Base-by-base conservation (phyloP, 1,284 basidiomycete species). In the Paramarasmius palmivorus region DNA sequence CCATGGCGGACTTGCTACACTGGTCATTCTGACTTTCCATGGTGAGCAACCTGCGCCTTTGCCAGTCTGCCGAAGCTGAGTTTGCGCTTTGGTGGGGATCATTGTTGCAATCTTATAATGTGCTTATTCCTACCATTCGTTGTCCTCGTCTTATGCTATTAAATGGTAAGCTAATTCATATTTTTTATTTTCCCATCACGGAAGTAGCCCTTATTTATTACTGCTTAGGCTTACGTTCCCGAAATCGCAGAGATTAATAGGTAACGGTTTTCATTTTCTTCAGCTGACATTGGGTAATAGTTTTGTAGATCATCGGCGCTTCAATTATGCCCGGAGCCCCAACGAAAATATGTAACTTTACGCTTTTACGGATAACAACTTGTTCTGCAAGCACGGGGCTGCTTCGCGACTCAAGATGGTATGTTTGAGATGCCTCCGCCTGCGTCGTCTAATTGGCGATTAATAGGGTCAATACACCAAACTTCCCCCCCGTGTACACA, bases 381-480 rank as follows among this genome's bases (percentile, higher is more conserved):
- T 15, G 23, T 42, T 6, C 8, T 23, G 9, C 38, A 23, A 9
- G 44, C 25, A 9, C 26, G 17, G 19, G 20, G 6, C 29, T 32
- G 7, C 29, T 32, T 12, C 29, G 29, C 6, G 29, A 32, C 12
- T 81, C 36, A 80, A 82, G 65, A 74, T 79, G 65, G 72, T 68
- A 29, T n/a, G 70, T 34, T 41, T 67, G 42, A 29, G 9, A 34
- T 19, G 36, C 40, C 10, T 48, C 20, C 26, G 47, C 34, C 8
- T 12, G 23, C 35, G 39, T 17, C 51, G n/a, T n/a, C 65, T 55
- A 14, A 36, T n/a, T 19, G 20, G n/a, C 7, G 29, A n/a, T 7
- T n/a, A 29, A 10, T 54, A 73, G 72, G 78, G 78, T 12, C 80
- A 82, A 64, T 83, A 87, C 67, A 81, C 81, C 59, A 88, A 88